Conservation (phyloP, 495 filamentous ascomycete species). For the Haplographium delicatum region DNA sequence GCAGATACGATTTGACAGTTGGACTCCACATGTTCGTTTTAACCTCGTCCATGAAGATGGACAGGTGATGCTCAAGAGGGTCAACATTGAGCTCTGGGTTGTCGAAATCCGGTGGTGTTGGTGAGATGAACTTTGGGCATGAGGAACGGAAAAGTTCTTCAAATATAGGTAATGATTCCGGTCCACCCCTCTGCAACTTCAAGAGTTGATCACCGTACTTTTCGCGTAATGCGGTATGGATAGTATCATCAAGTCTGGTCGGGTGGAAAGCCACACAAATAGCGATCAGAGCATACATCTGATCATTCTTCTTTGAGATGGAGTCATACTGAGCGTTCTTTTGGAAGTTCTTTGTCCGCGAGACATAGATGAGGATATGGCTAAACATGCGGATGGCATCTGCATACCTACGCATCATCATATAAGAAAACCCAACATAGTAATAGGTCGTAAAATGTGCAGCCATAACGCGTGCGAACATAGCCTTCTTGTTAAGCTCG, state of each 20-base stretch:
- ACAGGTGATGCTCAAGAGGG: constrained; percentile 92
- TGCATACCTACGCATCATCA: constrained; percentile 99
- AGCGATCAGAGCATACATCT: constrained; percentile 98
- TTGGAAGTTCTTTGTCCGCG: constrained; percentile 99
- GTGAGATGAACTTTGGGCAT: constrained; percentile 99
- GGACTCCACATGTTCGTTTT: constrained; percentile 95
- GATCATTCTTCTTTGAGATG: constrained; percentile 98
- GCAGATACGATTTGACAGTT: constrained; percentile 94
- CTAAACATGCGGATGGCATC: constrained; percentile 99
- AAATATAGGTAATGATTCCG: constrained; percentile 89
- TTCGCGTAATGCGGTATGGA: constrained; percentile 94
- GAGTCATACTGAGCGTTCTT: constrained; percentile 97
- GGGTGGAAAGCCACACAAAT: constrained; percentile 98
- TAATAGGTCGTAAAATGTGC: constrained; percentile 99
- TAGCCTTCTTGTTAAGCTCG: constrained; percentile 99
- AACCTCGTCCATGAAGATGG: constrained; percentile 98
- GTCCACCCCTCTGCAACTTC: constrained; percentile 90
- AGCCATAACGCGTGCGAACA: constrained; percentile 99
- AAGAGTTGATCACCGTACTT: constrained; percentile 98
- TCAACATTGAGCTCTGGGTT: constrained; percentile 91
- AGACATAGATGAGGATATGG: constrained; percentile 99
- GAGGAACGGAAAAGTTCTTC: constrained; percentile 94
- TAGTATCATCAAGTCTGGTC: constrained; percentile 94
- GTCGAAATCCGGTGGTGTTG: constrained; percentile 95
- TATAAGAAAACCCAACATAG: constrained; percentile 99